phyloP scores from a whole-genome alignment of 2,329 filamentous ascomycete species.

The Didymella glomerata region DNA sequence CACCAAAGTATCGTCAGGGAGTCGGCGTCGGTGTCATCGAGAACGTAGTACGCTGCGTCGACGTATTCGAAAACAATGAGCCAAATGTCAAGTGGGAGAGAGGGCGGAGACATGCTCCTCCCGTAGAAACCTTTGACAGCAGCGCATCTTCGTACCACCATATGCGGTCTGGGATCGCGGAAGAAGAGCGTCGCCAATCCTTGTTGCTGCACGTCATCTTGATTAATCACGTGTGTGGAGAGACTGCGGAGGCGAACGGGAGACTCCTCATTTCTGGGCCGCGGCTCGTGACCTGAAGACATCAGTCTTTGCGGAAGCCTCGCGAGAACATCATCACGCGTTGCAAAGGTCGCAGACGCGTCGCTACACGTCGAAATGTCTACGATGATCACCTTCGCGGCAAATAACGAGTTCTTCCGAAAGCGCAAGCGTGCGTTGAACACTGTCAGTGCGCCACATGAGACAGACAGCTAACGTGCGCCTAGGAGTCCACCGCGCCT shows the following conservation, averaged over 20 bases:
- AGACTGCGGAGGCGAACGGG: conserved; percentile 18
- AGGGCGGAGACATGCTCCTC: conserved; percentile 13
- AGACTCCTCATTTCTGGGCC: conserved; percentile 25
- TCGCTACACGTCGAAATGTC: conserved; percentile 43
- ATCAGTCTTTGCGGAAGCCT: conserved; percentile 27
- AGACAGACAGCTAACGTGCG: conserved; percentile 36
- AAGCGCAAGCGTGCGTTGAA: conserved; percentile 53
- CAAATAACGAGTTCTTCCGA: conserved; percentile 56
- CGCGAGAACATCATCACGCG: conserved; percentile 19
- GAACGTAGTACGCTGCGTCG: conserved; percentile 1
- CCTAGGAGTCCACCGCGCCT: conserved; percentile 53
- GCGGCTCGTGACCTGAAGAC: conserved; percentile 36
- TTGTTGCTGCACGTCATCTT: conserved; percentile 13
- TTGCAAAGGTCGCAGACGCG: conserved; percentile 19
- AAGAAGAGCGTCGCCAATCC: conserved; percentile 17
- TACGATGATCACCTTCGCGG: conserved; percentile 55
- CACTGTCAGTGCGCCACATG: conserved; percentile 28
- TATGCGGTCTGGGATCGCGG: conserved; percentile 9
- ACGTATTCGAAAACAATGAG: conserved; percentile 28
- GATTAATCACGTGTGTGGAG: conserved; percentile 22
- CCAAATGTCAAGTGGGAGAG: conserved; percentile 31
- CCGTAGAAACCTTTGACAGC: conserved; percentile 1
- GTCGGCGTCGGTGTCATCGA: conserved; percentile 16
- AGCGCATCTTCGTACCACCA: conserved; percentile 12
- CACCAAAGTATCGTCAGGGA: conserved; percentile 28